Percentiles rank a stretch among this genome's conserved stretches.
These are phyloP conservation scores for Coemansia aciculifera DNA, from an alignment of 192 early-diverging fungal genomes.

Conservation along the genomic window DNA sequence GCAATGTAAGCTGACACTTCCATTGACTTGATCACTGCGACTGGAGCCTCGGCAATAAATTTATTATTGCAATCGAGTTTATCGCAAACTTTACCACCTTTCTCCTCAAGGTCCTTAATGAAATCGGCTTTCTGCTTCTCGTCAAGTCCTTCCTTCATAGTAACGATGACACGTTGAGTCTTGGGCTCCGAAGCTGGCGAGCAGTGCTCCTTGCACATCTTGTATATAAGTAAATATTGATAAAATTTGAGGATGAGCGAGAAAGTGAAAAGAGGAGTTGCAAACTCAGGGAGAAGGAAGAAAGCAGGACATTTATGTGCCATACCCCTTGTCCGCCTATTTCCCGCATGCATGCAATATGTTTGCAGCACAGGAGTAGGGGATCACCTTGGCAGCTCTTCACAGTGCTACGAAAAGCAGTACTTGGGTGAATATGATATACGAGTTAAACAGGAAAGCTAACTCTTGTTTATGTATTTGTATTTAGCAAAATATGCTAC, in stretches of 20 bases:
- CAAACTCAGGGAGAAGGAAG: too few species aligned
- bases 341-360: not conserved
- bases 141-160: not conserved
- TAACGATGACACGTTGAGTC: not conserved
- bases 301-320: too few species aligned
- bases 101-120: not conserved
- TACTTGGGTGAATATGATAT: not conserved
- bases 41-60: not conserved
- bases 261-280: not conserved
- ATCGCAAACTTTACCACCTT: not conserved
- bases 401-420: too few species aligned
- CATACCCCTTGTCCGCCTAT: not conserved
- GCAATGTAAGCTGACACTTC: too few species aligned
- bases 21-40: too few species aligned
- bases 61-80: not conserved
- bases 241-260: not conserved
- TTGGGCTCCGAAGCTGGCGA: not conserved
- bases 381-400: too few species aligned
- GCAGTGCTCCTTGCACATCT: not conserved
- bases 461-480: too few species aligned
- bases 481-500: too few species aligned
- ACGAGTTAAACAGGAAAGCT: too few species aligned
- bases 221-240: constrained; percentile 5
- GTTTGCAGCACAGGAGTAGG: not conserved
- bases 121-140: not conserved